phyloP scores from a whole-genome alignment of 1,284 basidiomycete genomes.

The Ceratobasidium theobromae region DNA sequence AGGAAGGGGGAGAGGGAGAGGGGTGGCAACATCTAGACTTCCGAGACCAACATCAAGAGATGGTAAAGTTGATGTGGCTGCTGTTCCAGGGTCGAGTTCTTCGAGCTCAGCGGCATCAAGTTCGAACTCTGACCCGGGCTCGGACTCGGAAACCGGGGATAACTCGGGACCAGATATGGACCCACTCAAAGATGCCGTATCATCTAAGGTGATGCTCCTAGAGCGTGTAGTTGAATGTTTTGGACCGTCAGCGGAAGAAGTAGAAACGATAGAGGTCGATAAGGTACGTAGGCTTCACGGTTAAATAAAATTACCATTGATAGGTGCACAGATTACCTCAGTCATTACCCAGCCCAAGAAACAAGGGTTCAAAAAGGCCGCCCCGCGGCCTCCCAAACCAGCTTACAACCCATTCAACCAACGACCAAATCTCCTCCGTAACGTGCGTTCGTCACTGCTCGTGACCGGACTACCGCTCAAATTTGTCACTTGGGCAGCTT shows the following conservation, averaged over 20 bases:
- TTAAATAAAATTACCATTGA: neutral
- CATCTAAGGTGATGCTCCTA: constrained; percentile 53
- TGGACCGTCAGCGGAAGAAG: constrained; percentile 15
- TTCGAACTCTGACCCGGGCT: constrained; percentile 2
- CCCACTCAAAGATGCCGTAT: constrained; percentile 44
- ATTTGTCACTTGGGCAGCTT: constrained; percentile 52
- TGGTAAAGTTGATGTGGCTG: neutral
- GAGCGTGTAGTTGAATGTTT: constrained; percentile 29
- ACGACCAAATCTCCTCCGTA: constrained; percentile 73
- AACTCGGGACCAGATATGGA: constrained; percentile 56
- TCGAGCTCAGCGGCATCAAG: constrained; percentile 32
- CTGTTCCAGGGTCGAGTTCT: constrained; percentile 31
- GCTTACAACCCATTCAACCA: constrained; percentile 31
- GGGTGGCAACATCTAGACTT: constrained; percentile 20
- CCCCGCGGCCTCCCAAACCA: constrained; percentile 8
- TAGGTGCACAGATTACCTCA: neutral
- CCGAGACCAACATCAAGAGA: constrained; percentile 36
- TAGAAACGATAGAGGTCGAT: neutral
- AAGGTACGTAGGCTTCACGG: neutral
- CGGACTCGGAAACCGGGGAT: constrained; percentile 40
- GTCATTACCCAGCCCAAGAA: neutral
- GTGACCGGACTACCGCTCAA: neutral
- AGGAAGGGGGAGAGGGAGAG: constrained; percentile 41
- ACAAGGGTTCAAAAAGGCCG: constrained; percentile 1
- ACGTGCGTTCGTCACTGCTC: constrained; percentile 53